These are phyloP conservation scores for Fusarium compactum DNA, from an alignment of 2,329 filamentous ascomycete genomes.

Conservation along the genomic window DNA sequence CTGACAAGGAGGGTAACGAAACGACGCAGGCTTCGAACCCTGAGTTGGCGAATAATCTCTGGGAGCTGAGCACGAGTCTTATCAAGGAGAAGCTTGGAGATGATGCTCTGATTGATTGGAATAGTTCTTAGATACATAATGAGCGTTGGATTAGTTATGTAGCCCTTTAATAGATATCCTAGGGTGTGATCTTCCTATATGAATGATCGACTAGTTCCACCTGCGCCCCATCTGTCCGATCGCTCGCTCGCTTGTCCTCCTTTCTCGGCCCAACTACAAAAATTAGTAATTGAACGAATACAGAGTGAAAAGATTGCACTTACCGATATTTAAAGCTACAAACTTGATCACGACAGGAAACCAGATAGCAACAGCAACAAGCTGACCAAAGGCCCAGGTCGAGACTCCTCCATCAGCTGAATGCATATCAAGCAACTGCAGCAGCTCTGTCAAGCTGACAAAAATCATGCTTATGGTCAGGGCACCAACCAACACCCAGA, in stretches of 20 bases:
- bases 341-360: conserved; percentile 1
- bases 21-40: conserved; percentile 55
- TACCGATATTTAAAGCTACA: background rate
- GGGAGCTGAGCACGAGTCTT: conserved; percentile 55
- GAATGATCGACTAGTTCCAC: background rate
- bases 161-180: no score
- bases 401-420: background rate
- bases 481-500: background rate
- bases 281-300: background rate
- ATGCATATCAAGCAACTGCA: background rate
- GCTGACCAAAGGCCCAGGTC: background rate
- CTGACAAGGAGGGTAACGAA: conserved; percentile 54
- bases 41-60: conserved; percentile 54
- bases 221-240: background rate
- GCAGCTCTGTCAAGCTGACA: background rate
- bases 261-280: background rate
- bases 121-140: background rate
- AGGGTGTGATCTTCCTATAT: background rate
- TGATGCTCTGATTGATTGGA: conserved; percentile 50
- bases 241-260: background rate
- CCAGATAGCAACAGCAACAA: conserved; percentile 18
- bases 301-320: no score
- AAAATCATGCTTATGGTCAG: background rate
- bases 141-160: background rate
- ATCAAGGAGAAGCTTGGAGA: conserved; percentile 57